A percentile compares a stretch with the other conserved stretches of the same genome.
Conservation (phyloP, 2,329 filamentous ascomycete species). For the Laburnicola sp. region DNA sequence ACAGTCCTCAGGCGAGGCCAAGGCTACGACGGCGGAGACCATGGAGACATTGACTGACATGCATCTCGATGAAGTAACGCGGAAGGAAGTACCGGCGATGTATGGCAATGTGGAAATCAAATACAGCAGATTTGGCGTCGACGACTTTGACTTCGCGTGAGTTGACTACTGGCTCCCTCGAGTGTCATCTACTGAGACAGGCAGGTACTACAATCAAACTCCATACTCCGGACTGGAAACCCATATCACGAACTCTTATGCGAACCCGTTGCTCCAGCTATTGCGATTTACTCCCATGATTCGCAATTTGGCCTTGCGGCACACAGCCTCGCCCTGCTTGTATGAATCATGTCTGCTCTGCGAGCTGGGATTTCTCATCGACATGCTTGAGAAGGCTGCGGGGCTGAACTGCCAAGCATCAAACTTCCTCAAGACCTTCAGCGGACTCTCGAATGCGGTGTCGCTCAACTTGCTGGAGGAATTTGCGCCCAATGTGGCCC, state of each 20-base stretch:
- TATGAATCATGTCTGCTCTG: constrained; percentile 85
- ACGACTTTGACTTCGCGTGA: constrained; percentile 96
- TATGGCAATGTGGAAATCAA: constrained; percentile 97
- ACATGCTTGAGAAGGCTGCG: constrained; percentile 96
- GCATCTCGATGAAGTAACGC: constrained; percentile 70
- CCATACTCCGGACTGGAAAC: constrained; percentile 89
- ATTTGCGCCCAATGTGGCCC: constrained; percentile 69
- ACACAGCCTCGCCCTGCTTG: constrained; percentile 82
- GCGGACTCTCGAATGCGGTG: constrained; percentile 74
- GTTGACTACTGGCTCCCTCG: constrained; percentile 30
- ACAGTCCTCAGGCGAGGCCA: constrained; percentile 32
- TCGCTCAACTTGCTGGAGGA: constrained; percentile 84
- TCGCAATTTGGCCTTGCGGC: constrained; percentile 84
- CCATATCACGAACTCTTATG: constrained; percentile 95
- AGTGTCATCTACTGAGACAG: constrained; percentile 18
- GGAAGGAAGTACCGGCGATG: constrained; percentile 81
- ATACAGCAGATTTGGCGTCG: constrained; percentile 98
- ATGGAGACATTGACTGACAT: constrained; percentile 68
- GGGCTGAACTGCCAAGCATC: constrained; percentile 95
- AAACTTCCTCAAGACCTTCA: constrained; percentile 88
- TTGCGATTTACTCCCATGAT: constrained; percentile 88
- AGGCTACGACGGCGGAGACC: constrained; percentile 53
- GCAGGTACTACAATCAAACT: constrained; percentile 91
- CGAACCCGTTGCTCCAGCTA: constrained; percentile 87
- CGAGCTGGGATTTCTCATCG: constrained; percentile 92